Conservation (phyloP, 2,329 filamentous ascomycete genomes). For the Exophiala xenobiotica region DNA sequence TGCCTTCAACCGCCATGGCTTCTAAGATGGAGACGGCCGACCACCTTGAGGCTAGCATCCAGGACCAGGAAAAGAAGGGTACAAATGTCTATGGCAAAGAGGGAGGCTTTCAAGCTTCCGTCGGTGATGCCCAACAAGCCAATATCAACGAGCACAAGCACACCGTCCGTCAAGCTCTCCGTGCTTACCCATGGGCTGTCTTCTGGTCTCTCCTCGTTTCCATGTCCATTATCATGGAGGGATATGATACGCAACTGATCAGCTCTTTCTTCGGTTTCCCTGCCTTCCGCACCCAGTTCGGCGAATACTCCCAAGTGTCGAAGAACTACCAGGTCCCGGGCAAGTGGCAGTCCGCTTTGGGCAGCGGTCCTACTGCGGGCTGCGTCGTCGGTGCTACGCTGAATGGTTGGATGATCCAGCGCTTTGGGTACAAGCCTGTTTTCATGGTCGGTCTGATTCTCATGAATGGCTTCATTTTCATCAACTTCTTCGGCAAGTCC, state of each 20-base stretch:
- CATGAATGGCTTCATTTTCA: conserved; percentile 40
- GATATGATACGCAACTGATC: conserved; percentile 69
- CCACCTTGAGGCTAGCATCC: not conserved
- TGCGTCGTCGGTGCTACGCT: conserved; percentile 32
- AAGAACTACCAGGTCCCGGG: conserved; percentile 21
- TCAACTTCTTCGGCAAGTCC: conserved; percentile 39
- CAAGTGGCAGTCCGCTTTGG: conserved; percentile 46
- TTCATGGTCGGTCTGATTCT: conserved; percentile 58
- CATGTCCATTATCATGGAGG: conserved; percentile 29
- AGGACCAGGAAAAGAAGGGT: not conserved
- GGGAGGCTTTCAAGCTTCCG: not conserved
- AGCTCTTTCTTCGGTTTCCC: not conserved
- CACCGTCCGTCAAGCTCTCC: conserved; percentile 23
- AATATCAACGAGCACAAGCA: conserved; percentile 37
- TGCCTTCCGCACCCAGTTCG: conserved; percentile 5
- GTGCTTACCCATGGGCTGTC: conserved; percentile 25
- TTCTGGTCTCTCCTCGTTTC: conserved; percentile 29
- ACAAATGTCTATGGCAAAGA: not conserved
- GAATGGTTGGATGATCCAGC: conserved; percentile 64
- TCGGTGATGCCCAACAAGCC: conserved; percentile 30
- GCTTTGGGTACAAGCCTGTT: conserved; percentile 65
- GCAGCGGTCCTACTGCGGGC: conserved; percentile 58
- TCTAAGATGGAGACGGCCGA: not conserved
- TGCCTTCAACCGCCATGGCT: not conserved
- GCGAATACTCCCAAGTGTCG: not conserved